Conservation (phyloP, 1,284 basidiomycete genomes). For the Pseudozyma sp. region DNA sequence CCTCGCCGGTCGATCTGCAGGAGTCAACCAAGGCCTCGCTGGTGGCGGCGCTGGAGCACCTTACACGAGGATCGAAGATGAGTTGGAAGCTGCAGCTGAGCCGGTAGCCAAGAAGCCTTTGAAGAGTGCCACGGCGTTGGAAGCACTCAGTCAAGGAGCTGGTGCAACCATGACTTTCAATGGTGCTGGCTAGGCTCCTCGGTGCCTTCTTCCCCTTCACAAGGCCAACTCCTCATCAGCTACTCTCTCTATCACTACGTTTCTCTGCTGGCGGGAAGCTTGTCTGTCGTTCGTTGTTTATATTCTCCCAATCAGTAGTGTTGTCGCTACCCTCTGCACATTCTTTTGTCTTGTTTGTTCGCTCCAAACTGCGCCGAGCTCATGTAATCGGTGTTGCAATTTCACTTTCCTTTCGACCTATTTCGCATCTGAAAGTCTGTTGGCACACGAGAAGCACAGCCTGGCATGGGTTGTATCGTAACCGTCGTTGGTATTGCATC, state of each 20-base stretch:
- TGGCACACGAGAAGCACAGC: too few species aligned
- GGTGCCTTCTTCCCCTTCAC: neutral
- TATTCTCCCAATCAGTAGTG: too few species aligned
- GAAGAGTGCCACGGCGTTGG: neutral
- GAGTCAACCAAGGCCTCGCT: neutral
- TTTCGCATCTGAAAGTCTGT: too few species aligned
- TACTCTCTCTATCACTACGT: neutral
- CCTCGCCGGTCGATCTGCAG: neutral
- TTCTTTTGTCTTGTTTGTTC: too few species aligned
- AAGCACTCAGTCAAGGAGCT: slow-evolving; percentile 4
- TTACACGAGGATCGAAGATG: neutral
- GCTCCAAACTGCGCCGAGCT: too few species aligned
- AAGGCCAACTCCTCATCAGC: neutral
- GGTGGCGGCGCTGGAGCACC: too few species aligned
- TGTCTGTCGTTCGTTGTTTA: too few species aligned
- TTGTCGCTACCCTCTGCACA: too few species aligned
- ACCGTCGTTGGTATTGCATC: neutral
- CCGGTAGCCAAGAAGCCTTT: neutral
- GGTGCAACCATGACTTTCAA: slow-evolving; percentile 25
- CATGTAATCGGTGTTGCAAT: neutral
- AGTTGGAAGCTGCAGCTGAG: slow-evolving; percentile 1
- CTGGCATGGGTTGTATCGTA: too few species aligned
- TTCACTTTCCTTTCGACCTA: neutral
- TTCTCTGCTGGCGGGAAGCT: neutral
- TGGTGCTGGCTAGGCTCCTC: slow-evolving; percentile 12